phyloP scores from a whole-genome alignment of 768 basidiomycete genomes.

The Russula ochroleuca region DNA sequence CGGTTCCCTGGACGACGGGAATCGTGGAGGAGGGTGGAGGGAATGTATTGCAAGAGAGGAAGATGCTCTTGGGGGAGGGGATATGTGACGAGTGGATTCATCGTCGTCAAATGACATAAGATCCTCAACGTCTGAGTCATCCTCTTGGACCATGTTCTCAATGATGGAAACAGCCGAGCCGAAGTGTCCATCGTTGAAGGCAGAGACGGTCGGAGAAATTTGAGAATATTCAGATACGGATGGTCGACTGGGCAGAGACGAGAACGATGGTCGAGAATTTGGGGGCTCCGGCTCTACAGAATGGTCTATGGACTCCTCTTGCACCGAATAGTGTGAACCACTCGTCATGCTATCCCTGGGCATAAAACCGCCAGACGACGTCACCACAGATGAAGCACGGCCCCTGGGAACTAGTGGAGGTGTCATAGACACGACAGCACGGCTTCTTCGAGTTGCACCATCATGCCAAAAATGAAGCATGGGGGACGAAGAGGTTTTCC shows the following conservation, averaged over 20 bases:
- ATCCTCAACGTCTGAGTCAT: conserved; percentile 1
- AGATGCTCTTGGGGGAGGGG: conserved; percentile 27
- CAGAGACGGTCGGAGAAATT: conserved; percentile 72
- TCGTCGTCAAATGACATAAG: conserved; percentile 1
- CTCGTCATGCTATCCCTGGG: conserved; percentile 26
- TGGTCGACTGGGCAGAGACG: conserved; percentile 44
- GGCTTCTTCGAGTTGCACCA: conserved; percentile 6
- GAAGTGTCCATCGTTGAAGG: conserved; percentile 62
- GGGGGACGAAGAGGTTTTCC: conserved; percentile 49
- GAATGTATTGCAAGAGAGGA: conserved; percentile 26
- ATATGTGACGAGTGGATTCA: conserved; percentile 21
- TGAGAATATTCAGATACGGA: conserved; percentile 67
- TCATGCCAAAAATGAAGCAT: conserved; percentile 26
- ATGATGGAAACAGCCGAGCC: conserved; percentile 24
- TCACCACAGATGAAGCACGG: conserved; percentile 12
- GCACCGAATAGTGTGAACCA: conserved; percentile 26
- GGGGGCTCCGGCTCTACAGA: conserved; percentile 29
- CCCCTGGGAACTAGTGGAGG: conserved; percentile 20
- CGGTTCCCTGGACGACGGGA: conserved; percentile 9
- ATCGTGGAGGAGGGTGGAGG: conserved; percentile 25
- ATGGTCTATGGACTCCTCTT: conserved; percentile 17
- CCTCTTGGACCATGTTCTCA: conserved; percentile 28
- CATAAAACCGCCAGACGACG: not conserved
- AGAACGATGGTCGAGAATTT: conserved; percentile 48
- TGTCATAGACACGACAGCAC: conserved; percentile 26